Conservation (phyloP, 371 early-diverging fungal genomes). For the Apophysomyces variabilis region DNA sequence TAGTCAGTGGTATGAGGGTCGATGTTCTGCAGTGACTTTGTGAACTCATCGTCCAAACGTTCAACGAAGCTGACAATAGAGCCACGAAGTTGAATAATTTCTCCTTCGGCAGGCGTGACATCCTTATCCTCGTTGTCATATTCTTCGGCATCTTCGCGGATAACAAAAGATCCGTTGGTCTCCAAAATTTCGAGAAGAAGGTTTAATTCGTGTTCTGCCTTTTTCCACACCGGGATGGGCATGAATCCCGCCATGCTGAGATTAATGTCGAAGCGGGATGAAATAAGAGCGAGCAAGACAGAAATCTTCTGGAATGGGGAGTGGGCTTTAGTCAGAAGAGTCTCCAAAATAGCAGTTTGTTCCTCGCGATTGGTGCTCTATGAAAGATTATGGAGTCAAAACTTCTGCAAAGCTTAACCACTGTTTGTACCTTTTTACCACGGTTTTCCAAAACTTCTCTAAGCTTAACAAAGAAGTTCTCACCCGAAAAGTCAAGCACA, state of each 20-base stretch:
- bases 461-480: constrained; percentile 83
- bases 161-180: constrained; percentile 58
- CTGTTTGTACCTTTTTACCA: constrained; percentile 81
- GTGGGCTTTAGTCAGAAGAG: constrained; percentile 67
- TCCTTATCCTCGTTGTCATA: constrained; percentile 75
- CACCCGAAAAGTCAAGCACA: constrained; percentile 54
- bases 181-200: constrained; percentile 78
- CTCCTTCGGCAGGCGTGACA: constrained; percentile 52
- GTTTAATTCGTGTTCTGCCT: constrained; percentile 74
- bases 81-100: constrained; percentile 74
- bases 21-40: constrained; percentile 90
- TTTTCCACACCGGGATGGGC: constrained; percentile 82
- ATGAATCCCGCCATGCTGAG: constrained; percentile 70
- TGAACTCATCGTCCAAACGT: constrained; percentile 97
- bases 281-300: constrained; percentile 86
- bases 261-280: constrained; percentile 90
- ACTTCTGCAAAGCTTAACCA: no score
- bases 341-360: constrained; percentile 72
- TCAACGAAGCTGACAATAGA: constrained; percentile 90
- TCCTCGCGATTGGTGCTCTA: constrained; percentile 89
- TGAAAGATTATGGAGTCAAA: neutral
- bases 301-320: constrained; percentile 85
- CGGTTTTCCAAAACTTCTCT: constrained; percentile 82
- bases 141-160: constrained; percentile 71
- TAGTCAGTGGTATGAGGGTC: constrained; percentile 98